Evolutionary conservation across 2,329 filamentous ascomycete genomes (phyloP).

Genomic region (Colletotrichum camelliae): DNA sequence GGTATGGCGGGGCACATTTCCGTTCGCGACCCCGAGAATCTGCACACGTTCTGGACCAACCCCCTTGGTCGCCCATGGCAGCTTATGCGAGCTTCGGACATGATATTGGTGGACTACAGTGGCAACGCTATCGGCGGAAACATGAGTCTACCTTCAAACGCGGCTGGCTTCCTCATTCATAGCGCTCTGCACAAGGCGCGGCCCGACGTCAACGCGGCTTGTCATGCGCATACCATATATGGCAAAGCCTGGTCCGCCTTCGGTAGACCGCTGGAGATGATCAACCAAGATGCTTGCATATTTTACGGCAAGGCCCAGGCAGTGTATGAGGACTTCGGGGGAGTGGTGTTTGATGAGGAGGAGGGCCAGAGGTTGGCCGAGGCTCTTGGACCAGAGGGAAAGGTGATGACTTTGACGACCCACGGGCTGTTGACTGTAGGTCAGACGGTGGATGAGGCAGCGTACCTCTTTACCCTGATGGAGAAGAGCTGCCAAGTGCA

Average conservation of each 20-base stretch:
- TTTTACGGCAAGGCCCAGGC: conserved; percentile 53
- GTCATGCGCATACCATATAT: conserved; percentile 70
- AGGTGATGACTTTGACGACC: conserved; percentile 52
- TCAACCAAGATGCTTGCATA: conserved; percentile 71
- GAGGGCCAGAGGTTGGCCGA: not conserved
- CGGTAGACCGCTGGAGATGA: conserved; percentile 69
- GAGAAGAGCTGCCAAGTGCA: conserved; percentile 70
- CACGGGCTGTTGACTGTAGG: conserved; percentile 75
- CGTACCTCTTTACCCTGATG: conserved; percentile 70
- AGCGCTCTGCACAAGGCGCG: conserved; percentile 70
- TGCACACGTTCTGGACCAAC: conserved; percentile 69
- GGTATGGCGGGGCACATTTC: conserved; percentile 71
- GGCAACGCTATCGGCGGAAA: conserved; percentile 55
- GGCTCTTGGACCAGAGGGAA: conserved; percentile 29
- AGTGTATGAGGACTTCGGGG: conserved; percentile 22
- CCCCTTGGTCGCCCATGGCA: conserved; percentile 63
- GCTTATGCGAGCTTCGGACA: conserved; percentile 68
- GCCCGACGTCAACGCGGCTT: conserved; percentile 69
- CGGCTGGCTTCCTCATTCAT: conserved; percentile 74
- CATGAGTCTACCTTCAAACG: conserved; percentile 62
- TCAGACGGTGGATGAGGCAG: conserved; percentile 73
- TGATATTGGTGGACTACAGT: conserved; percentile 66
- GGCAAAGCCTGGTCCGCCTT: conserved; percentile 75
- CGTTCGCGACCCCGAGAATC: conserved; percentile 62
- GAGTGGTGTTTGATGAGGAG: conserved; percentile 56